Evolutionary conservation across 225 moss, liverwort and hornwort species (phyloP), one percentile per base, ranked within the genome.

Genomic region (Takakia lepidozioides): DNA sequence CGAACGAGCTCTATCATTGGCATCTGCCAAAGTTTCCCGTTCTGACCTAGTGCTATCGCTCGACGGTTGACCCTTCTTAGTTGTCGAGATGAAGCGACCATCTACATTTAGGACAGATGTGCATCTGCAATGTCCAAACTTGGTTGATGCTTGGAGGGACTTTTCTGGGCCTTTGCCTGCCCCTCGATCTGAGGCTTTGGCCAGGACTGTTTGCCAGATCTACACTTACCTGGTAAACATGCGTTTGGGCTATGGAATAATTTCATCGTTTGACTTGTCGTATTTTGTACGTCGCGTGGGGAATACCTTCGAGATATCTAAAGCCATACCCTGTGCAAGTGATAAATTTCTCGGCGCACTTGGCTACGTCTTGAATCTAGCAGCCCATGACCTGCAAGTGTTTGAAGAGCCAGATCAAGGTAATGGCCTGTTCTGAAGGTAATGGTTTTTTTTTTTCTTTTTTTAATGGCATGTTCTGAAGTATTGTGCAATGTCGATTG

Each of bases 201-300:
- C 41, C 27, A 0, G 41, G 26, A 16, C 39, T 27, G 28, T 54
- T 40, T 26, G 17, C 9, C 39, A 54, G 20, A 38, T 54, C 38
- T 54, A 54, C 23, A 17, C 26, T 17, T 19, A 54, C 16, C 9
- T 54, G 17, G 26, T 54, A 54, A 40, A 18, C 16, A 27, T 25
- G 53, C n/a, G 8, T 16, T 40, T 54, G 26, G 53, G 25, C 5
- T 42, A 42, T 42, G 41, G 14, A 42, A 42, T 42, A 9, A 54
- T 54, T 19, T 54, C 27, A 1, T 54, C 25, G 0, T 13, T 24
- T 17, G 53, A 54, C 26, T 41, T 40, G 39, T 54, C 25, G 3
- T 54, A 40, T 54, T 54, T 54, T 54, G 24, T 54, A 18, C 25
- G 9, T 54, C 18, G 25, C 17, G 23, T 3, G 2, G 11, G 2